These are phyloP conservation scores for Pseudogymnoascus sp. DNA, from an alignment of 2,329 filamentous ascomycete genomes.

Conservation along the genomic window DNA sequence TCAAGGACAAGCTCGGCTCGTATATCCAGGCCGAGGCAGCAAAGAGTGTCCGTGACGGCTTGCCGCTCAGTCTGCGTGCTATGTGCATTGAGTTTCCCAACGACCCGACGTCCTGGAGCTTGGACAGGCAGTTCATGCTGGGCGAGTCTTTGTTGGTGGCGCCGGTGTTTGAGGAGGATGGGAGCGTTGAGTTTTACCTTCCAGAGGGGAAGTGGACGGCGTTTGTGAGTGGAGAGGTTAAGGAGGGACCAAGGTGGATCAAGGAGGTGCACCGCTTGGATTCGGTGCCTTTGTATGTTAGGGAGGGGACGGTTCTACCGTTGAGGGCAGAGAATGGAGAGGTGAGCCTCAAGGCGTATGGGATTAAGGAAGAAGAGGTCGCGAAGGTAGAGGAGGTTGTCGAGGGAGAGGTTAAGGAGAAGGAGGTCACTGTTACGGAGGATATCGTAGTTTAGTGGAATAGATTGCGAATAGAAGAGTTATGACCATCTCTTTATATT, in stretches of 20 bases:
- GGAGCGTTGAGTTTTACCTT: conserved; percentile 48
- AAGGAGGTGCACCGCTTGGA: conserved; percentile 40
- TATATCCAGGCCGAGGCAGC: conserved; percentile 47
- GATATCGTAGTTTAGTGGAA: background rate
- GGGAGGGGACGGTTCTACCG: conserved; percentile 29
- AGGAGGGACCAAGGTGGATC: conserved; percentile 36
- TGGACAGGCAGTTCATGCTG: conserved; percentile 56
- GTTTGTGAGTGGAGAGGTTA: conserved; percentile 37
- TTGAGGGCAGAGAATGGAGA: conserved; percentile 23
- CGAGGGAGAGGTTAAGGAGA: background rate
- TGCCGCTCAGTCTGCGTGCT: conserved; percentile 46
- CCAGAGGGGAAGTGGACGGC: conserved; percentile 43
- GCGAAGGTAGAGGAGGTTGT: background rate
- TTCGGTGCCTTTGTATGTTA: conserved; percentile 38
- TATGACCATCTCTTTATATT: conserved; percentile 1
- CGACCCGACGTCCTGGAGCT: conserved; percentile 47
- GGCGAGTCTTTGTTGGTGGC: conserved; percentile 48
- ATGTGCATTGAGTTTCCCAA: conserved; percentile 53
- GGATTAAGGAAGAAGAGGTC: background rate
- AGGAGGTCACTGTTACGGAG: background rate
- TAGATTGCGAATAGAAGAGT: conserved; percentile 4
- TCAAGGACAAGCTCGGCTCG: conserved; percentile 50
- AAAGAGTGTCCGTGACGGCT: conserved; percentile 39
- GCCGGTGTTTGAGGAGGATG: conserved; percentile 49
- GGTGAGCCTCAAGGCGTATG: background rate